A percentile compares a stretch with the other conserved stretches of the same genome.
Conservation (phyloP, 805 yeast genomes). For the Starmerella bombi region DNA sequence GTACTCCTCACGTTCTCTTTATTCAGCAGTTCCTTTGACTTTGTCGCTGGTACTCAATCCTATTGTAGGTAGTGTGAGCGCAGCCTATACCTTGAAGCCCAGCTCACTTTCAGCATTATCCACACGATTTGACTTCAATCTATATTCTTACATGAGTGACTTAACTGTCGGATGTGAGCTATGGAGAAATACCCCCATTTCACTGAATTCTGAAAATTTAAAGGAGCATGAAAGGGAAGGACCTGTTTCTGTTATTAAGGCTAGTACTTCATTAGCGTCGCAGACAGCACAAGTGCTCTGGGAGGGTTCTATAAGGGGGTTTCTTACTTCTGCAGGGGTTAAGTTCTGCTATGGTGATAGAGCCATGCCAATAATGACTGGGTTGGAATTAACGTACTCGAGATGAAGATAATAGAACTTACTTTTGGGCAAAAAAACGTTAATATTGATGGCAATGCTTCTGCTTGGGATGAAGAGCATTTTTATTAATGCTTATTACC, state of each 20-base stretch:
- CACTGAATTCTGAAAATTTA: slow-evolving; percentile 7
- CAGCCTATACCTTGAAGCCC: slow-evolving; percentile 77
- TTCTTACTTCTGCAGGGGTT: slow-evolving; percentile 61
- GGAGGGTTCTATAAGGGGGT: slow-evolving; percentile 79
- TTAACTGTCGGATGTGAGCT: slow-evolving; percentile 76
- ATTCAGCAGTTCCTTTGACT: slow-evolving; percentile 80
- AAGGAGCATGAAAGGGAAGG: slow-evolving; percentile 13
- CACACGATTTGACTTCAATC: slow-evolving; percentile 76
- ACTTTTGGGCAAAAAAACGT: no score
- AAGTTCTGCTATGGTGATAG: slow-evolving; percentile 20
- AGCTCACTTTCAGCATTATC: slow-evolving; percentile 57
- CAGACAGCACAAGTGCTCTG: slow-evolving; percentile 53
- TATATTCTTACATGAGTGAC: slow-evolving; percentile 81
- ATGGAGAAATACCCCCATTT: slow-evolving; percentile 39
- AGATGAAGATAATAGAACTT: slow-evolving; percentile 5
- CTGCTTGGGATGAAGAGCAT: no score
- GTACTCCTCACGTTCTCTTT: slow-evolving; percentile 71
- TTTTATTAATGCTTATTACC: no score
- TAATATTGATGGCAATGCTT: no score
- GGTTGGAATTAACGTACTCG: slow-evolving; percentile 20
- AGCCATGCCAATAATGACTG: slow-evolving; percentile 15
- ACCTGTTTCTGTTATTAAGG: slow-evolving; percentile 47
- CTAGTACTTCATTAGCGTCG: slow-evolving; percentile 56
- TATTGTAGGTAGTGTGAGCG: slow-evolving; percentile 72
- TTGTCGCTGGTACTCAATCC: slow-evolving; percentile 83